Evolutionary conservation across 176 grass and related monocot genomes (phyloP).

Genomic region (Thinopyrum elongatum): DNA sequence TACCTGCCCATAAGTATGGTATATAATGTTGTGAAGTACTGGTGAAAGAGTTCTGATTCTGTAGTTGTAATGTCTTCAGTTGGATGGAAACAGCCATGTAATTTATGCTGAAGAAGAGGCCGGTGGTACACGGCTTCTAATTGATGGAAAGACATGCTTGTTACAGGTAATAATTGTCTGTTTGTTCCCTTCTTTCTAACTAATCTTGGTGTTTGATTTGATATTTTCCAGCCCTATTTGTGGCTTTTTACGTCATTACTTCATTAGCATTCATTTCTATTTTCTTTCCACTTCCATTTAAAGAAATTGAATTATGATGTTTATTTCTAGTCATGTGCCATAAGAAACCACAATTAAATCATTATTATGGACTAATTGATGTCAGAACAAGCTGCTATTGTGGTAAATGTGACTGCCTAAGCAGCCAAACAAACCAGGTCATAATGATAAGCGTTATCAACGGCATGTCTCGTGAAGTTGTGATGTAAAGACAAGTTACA

Average conservation of each 20-base stretch:
- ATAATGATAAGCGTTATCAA: not conserved
- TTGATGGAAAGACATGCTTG: constrained; percentile 93
- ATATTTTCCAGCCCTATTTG: not conserved
- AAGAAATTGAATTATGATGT: not conserved
- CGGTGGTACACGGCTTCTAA: constrained; percentile 86
- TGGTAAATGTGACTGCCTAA: not conserved
- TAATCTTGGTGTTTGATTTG: not conserved
- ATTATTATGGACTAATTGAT: not conserved
- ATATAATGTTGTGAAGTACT: constrained; percentile 17
- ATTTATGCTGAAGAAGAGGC: constrained; percentile 98
- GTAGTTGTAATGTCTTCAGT: constrained; percentile 43
- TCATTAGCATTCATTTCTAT: not conserved
- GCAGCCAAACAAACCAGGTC: not conserved
- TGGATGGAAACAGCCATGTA: constrained; percentile 96
- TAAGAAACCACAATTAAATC: not conserved
- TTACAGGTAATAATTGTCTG: constrained; percentile 57
- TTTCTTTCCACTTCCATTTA: constrained; percentile 3
- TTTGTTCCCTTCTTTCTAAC: not conserved
- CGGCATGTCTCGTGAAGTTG: not conserved
- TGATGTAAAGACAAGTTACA: not conserved
- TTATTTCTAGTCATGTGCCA: no score
- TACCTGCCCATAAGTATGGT: constrained; percentile 6
- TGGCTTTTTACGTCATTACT: not conserved
- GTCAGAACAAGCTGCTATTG: not conserved
- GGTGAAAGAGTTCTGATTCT: constrained; percentile 17